Evolutionary conservation across 768 basidiomycete species (phyloP).

Genomic region (Lactarius deliciosus): DNA sequence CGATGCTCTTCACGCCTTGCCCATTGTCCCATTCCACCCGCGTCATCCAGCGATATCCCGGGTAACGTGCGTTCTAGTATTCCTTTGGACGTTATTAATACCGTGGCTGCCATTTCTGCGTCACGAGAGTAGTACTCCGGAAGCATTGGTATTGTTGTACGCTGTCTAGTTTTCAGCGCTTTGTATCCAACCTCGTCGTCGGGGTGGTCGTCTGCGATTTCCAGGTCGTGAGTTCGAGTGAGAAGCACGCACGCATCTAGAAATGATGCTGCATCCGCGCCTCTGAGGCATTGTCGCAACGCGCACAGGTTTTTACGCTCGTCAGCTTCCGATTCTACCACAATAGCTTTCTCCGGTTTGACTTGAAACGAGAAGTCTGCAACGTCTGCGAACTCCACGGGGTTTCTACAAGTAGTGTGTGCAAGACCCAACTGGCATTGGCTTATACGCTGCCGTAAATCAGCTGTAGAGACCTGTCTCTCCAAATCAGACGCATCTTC

Average conservation of each 20-base stretch:
- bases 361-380: constrained; percentile 19
- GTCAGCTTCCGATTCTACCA: constrained; percentile 9
- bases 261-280: constrained; percentile 27
- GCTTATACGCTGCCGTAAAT: constrained; percentile 27
- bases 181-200: constrained; percentile 61
- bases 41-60: constrained; percentile 1
- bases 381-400: constrained; percentile 6
- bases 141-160: constrained; percentile 17
- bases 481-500: constrained; percentile 6
- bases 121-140: constrained; percentile 28
- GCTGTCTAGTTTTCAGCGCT: constrained; percentile 13
- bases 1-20: constrained; percentile 24
- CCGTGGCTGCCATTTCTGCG: constrained; percentile 12
- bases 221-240: constrained; percentile 6
- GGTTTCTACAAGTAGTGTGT: neutral
- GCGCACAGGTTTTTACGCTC: constrained; percentile 13
- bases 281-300: constrained; percentile 18
- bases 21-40: constrained; percentile 7
- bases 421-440: constrained; percentile 28
- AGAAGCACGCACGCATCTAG: constrained; percentile 26
- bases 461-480: constrained; percentile 9
- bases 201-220: constrained; percentile 27
- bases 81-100: constrained; percentile 11
- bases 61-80: constrained; percentile 14
- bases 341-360: constrained; percentile 5